phyloP scores from a whole-genome alignment of 202 grass and related monocot genomes.

The Zizania palustris region DNA sequence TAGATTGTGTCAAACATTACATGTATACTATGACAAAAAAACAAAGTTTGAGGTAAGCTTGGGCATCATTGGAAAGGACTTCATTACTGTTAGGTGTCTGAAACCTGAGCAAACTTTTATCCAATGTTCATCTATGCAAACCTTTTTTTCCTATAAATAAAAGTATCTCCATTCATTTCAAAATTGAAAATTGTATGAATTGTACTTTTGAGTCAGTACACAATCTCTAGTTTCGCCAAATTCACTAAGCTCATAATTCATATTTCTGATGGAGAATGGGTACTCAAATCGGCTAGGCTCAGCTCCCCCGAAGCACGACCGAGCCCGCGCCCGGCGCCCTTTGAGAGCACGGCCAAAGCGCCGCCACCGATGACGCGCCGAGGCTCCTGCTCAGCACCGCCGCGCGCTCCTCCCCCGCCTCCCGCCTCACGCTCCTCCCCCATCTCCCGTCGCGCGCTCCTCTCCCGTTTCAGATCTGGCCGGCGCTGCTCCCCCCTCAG shows the following conservation, averaged over 20 bases:
- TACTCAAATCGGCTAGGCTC: too few relatives aligned
- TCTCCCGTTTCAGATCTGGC: too few relatives aligned
- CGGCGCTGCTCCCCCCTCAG: too few relatives aligned
- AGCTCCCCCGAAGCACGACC: too few relatives aligned
- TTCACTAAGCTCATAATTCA: not conserved
- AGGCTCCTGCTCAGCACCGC: too few relatives aligned
- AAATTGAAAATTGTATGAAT: constrained; percentile 8
- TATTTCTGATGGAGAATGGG: constrained; percentile 1
- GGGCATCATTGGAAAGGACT: not conserved
- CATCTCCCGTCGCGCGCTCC: too few relatives aligned
- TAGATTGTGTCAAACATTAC: not conserved
- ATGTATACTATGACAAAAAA: constrained; percentile 9
- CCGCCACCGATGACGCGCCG: too few relatives aligned
- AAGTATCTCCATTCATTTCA: not conserved
- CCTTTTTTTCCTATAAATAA: not conserved
- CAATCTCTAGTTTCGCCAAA: not conserved
- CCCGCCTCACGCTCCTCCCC: too few relatives aligned
- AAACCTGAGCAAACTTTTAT: not conserved
- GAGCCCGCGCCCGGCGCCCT: too few relatives aligned
- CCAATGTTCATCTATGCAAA: constrained; percentile 1
- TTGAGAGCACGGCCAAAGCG: too few relatives aligned
- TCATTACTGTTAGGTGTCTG: not conserved
- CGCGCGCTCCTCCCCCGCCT: too few relatives aligned
- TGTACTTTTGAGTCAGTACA: constrained; percentile 14
- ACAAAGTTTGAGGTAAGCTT: not conserved